phyloP scores from a whole-genome alignment of 495 filamentous ascomycete genomes.

The Podospora comata region DNA sequence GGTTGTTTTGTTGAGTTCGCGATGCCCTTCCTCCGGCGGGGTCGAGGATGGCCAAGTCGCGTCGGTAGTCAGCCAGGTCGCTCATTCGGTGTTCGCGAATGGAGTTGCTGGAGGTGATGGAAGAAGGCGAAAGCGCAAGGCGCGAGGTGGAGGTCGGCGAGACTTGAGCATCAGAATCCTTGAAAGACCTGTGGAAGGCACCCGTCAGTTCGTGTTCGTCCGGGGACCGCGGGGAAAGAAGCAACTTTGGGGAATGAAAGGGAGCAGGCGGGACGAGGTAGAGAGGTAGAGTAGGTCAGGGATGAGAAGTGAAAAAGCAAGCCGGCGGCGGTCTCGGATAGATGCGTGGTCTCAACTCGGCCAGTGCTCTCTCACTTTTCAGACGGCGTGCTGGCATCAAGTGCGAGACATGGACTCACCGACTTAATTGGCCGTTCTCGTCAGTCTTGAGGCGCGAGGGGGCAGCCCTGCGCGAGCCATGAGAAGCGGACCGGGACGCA shows the following conservation, averaged over 20 bases:
- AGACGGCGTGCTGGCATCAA: background rate
- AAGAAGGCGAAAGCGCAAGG: slow-evolving; percentile 47
- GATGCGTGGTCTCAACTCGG: slow-evolving; percentile 7
- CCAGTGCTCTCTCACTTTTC: background rate
- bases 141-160: slow-evolving; percentile 50
- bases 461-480: slow-evolving; percentile 43
- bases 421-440: slow-evolving; percentile 43
- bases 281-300: background rate
- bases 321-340: slow-evolving; percentile 4
- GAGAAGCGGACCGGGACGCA: slow-evolving; percentile 33
- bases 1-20: slow-evolving; percentile 53
- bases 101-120: slow-evolving; percentile 45
- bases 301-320: slow-evolving; percentile 5
- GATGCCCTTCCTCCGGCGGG: slow-evolving; percentile 50
- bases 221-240: slow-evolving; percentile 11
- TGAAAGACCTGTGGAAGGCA: slow-evolving; percentile 26
- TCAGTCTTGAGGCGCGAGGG: slow-evolving; percentile 58
- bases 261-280: slow-evolving; percentile 2
- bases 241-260: slow-evolving; percentile 3
- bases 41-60: slow-evolving; percentile 67
- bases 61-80: slow-evolving; percentile 63
- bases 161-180: slow-evolving; percentile 49
- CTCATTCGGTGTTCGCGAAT: slow-evolving; percentile 49
- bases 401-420: slow-evolving; percentile 33
- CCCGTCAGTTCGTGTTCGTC: slow-evolving; percentile 28